Base-by-base conservation (phyloP, 2,329 filamentous ascomycete species). In the Hortaea werneckii region DNA sequence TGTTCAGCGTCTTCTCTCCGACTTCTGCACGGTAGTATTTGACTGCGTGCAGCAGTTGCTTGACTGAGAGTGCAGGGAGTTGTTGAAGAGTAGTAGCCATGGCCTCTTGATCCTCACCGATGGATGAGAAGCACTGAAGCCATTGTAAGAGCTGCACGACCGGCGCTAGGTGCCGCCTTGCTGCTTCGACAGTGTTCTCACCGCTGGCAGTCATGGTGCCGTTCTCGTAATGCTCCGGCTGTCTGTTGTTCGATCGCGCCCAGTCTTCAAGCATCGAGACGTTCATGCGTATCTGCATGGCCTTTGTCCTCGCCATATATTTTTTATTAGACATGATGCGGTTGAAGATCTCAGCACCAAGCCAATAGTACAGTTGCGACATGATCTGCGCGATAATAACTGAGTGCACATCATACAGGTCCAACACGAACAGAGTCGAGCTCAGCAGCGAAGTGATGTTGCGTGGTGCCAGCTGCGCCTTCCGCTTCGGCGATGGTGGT, bases 271-370 rank as follows among this genome's bases (percentile, higher is more conserved):
- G 72, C 6, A 82, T 83, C 0, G 92, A 96, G 5, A 98, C 81
- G 63, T 98, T 98, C 89, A 98, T 96, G 54, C 92, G 86, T 57
- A 98, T 96, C 65, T 98, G 92, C 92, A 98, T 98, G 3, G 92
- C 92, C 66, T 98, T 98, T 12, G 92, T 98, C 44, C 92, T 79
- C 5, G 92, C 90, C 7, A 98, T 75, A 60, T 95, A 98, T 63
- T 90, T 89, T 53, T 87, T 80, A 60, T 94, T 95, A 29, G 86
- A 90, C 86, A 98, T 95, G 65, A 98, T 86, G 48, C 90, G 84
- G 65, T 98, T 98, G 71, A 98, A 98, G 6, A 96, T 78, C 67
- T 98, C 92, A 0, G 90, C 87, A 5, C 89, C 86, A 11, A 98
- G 76, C 92, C 92, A 98, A 69, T 95, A 98, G 39, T 96, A 76